phyloP scores from a whole-genome alignment of 441 rosid genomes.

The Melastoma candidum region DNA sequence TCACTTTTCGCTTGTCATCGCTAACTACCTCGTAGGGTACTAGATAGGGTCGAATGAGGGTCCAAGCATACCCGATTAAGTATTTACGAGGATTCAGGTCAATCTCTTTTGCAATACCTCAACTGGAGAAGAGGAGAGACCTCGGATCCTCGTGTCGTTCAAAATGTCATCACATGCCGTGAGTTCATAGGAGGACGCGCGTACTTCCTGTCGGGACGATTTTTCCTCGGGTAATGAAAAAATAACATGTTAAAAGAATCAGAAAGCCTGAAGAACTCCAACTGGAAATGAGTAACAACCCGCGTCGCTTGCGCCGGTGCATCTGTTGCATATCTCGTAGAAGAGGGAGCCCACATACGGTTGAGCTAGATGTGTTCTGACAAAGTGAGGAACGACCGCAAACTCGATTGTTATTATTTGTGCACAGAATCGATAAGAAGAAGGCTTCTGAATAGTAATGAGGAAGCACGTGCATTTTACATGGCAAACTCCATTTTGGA shows the following conservation, averaged over 20 bases:
- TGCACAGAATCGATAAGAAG: constrained; percentile 73
- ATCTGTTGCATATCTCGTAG: constrained; percentile 19
- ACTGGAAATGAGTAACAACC: constrained; percentile 31
- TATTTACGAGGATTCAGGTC: too few relatives aligned
- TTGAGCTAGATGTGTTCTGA: constrained; percentile 79
- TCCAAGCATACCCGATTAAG: too few relatives aligned
- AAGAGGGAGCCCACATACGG: constrained; percentile 41
- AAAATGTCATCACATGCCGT: constrained; percentile 25
- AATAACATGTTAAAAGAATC: constrained; percentile 35
- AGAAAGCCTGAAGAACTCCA: constrained; percentile 33
- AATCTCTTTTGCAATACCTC: too few relatives aligned
- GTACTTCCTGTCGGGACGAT: constrained; percentile 28
- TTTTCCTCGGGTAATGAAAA: constrained; percentile 32
- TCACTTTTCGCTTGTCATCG: too few relatives aligned
- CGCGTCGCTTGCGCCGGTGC: constrained; percentile 34
- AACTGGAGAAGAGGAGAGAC: too few relatives aligned
- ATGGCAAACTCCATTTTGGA: too few relatives aligned
- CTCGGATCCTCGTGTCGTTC: constrained; percentile 4
- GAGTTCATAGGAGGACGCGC: constrained; percentile 2
- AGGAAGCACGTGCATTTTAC: too few relatives aligned
- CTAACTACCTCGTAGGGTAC: too few relatives aligned
- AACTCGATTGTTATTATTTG: constrained; percentile 50
- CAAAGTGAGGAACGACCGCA: constrained; percentile 86
- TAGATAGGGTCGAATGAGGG: too few relatives aligned
- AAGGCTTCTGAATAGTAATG: constrained; percentile 56